phyloP scores from a whole-genome alignment of 2,329 filamentous ascomycete genomes.

The Diaporthe nobilis region DNA sequence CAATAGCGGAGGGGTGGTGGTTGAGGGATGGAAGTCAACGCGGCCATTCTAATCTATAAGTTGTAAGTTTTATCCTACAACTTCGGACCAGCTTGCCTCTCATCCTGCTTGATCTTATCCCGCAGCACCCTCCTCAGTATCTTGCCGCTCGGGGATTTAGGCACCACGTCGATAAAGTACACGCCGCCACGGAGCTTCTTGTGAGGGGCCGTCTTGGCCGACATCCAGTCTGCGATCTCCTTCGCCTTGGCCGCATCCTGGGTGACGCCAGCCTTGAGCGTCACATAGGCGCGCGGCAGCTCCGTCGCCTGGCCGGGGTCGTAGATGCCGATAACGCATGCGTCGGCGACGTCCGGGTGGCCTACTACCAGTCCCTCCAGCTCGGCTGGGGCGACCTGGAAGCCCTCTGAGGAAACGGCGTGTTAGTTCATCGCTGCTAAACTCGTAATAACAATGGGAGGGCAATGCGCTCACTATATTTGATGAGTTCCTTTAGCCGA shows the following conservation, averaged over 20 bases:
- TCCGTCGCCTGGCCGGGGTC: conserved; percentile 75
- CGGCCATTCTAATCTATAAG: background rate
- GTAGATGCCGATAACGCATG: conserved; percentile 74
- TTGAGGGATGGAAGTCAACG: background rate
- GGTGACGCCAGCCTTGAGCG: conserved; percentile 58
- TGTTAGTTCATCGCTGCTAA: background rate
- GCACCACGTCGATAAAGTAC: conserved; percentile 76
- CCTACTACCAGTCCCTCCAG: conserved; percentile 65
- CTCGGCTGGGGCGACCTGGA: conserved; percentile 79
- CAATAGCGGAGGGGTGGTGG: background rate
- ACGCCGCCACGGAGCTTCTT: conserved; percentile 81
- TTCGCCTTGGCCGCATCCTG: conserved; percentile 54
- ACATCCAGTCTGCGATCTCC: conserved; percentile 57
- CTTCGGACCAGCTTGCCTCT: conserved; percentile 56
- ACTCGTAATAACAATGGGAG: background rate
- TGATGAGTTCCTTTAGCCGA: conserved; percentile 79
- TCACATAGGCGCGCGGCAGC: conserved; percentile 77
- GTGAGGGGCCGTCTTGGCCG: conserved; percentile 58
- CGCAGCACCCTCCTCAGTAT: conserved; percentile 60
- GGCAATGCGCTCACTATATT: conserved; percentile 62
- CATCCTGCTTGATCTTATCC: conserved; percentile 55
- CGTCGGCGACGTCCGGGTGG: conserved; percentile 65
- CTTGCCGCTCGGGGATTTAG: conserved; percentile 76
- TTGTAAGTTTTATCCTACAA: conserved; percentile 48
- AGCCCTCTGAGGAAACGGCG: conserved; percentile 71